Evolutionary conservation across 345 rosid species (phyloP), one percentile per base, ranked within the genome.

Genomic region (Gossypium arboreum): DNA sequence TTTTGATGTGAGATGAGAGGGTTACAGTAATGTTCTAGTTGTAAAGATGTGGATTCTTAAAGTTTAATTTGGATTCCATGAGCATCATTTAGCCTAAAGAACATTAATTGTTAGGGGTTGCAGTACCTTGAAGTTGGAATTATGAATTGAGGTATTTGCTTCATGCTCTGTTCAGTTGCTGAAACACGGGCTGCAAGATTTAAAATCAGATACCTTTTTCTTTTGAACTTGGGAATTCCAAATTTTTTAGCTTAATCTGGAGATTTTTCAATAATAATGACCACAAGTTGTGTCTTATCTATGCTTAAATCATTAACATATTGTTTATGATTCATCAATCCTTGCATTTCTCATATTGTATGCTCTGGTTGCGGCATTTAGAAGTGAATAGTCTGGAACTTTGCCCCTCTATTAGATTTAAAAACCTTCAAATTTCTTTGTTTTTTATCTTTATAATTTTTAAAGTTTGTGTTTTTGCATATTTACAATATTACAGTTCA

Each of bases 1-100:
- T 51, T 70, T 52, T 50, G 45, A 52, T 51, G 59, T 70, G 73
- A 54, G 47, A 17, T 70, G 59, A 16, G 18, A 55, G 24, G 51
- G 41, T 71, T 61, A 55, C 4, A 18, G 58, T 16, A 6, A 1
- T n/a, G 20, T 10, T 34, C 27, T 55, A 24, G 60, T 15, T 9
- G 44, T 29, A 27, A 50, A 51, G 9, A 51, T 15, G 47, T 34
- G 60, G 47, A 51, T 29, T 25, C 59, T 50, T 51, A 69, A 16
- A 34, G 45, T 43, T 16, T 44, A 7, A 55, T 18, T 22, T 58
- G 0, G 47, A 58, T 39, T 18, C 9, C 39, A 72, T 12, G 55
- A 12, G 43, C 0, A 0, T 22, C 20, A 7, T 68, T 4, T 48
- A 68, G 61, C 12, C 22, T 6, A 54, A 10, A 50, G 72, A 67